phyloP scores from a whole-genome alignment of 2,329 filamentous ascomycete species.

The Penicillium sp. region DNA sequence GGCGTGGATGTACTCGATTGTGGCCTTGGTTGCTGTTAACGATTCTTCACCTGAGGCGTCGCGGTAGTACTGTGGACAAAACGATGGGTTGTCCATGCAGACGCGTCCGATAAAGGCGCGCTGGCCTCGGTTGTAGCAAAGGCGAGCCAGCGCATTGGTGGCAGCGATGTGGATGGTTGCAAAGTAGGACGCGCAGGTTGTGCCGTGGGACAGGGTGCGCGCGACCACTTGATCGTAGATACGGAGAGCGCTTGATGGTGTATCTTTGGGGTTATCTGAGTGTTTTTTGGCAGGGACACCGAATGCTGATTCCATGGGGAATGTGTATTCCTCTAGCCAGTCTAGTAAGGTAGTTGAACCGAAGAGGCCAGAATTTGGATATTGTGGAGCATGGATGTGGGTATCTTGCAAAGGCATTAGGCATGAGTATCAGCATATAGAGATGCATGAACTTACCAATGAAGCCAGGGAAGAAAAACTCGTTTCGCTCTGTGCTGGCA shows the following conservation, averaged over 20 bases:
- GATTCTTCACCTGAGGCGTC: constrained; percentile 66
- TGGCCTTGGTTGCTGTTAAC: constrained; percentile 56
- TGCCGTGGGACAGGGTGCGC: constrained; percentile 82
- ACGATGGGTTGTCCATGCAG: constrained; percentile 74
- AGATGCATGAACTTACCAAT: constrained; percentile 36
- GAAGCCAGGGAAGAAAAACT: constrained; percentile 51
- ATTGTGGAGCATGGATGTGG: constrained; percentile 92
- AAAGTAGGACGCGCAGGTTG: constrained; percentile 92
- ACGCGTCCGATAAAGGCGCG: constrained; percentile 87
- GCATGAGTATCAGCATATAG: neutral
- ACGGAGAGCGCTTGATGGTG: constrained; percentile 28
- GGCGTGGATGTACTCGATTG: constrained; percentile 62
- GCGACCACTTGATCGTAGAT: constrained; percentile 78
- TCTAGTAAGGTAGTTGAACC: constrained; percentile 89
- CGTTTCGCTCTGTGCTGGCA: constrained; percentile 42
- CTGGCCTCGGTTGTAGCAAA: constrained; percentile 77
- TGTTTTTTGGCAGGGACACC: constrained; percentile 27
- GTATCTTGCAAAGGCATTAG: constrained; percentile 63
- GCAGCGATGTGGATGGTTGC: constrained; percentile 82
- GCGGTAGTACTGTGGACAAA: constrained; percentile 74
- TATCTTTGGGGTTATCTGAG: constrained; percentile 11
- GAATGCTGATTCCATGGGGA: constrained; percentile 83
- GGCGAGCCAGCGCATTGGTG: constrained; percentile 83
- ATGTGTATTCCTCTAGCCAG: constrained; percentile 94
- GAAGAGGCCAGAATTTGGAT: constrained; percentile 91